Conservation (phyloP, 1,284 basidiomycete genomes). For the Farysia itapuensis region DNA sequence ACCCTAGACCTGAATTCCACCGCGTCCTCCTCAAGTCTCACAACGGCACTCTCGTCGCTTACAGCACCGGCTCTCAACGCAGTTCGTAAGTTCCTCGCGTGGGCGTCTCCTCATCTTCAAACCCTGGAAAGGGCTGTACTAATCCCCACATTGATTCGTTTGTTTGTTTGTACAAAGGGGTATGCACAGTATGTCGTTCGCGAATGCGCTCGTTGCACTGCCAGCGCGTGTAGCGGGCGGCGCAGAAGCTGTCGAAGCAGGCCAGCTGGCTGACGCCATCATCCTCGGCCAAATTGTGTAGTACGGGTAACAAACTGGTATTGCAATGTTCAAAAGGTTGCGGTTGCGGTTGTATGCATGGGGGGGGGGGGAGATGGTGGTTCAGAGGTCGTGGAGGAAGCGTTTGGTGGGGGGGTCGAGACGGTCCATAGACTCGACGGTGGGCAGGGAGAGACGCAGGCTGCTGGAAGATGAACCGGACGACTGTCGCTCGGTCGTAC, state of each 20-base stretch:
- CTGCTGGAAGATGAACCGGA: too few species aligned
- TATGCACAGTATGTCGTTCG: constrained; percentile 53
- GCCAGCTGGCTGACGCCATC: constrained; percentile 15
- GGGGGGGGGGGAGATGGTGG: too few species aligned
- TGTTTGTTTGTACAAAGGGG: constrained; percentile 18
- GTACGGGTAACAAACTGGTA: too few species aligned
- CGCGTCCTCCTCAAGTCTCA: constrained; percentile 68
- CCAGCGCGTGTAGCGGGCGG: constrained; percentile 9
- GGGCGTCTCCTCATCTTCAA: not conserved
- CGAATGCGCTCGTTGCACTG: constrained; percentile 48
- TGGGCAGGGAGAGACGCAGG: too few species aligned
- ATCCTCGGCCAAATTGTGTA: constrained; percentile 28
- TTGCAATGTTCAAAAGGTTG: too few species aligned
- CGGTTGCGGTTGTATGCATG: too few species aligned
- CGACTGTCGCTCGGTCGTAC: too few species aligned
- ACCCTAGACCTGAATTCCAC: constrained; percentile 78
- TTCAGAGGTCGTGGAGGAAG: too few species aligned
- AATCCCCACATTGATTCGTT: too few species aligned
- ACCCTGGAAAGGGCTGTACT: too few species aligned
- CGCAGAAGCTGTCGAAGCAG: constrained; percentile 1
- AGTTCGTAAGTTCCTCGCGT: constrained; percentile 22
- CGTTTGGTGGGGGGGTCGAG: too few species aligned
- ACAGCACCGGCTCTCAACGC: constrained; percentile 60
- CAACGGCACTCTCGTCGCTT: constrained; percentile 65
- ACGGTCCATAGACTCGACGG: too few species aligned